Evolutionary conservation across 495 filamentous ascomycete genomes (phyloP).

Genomic region (Aspergillus biplanus): DNA sequence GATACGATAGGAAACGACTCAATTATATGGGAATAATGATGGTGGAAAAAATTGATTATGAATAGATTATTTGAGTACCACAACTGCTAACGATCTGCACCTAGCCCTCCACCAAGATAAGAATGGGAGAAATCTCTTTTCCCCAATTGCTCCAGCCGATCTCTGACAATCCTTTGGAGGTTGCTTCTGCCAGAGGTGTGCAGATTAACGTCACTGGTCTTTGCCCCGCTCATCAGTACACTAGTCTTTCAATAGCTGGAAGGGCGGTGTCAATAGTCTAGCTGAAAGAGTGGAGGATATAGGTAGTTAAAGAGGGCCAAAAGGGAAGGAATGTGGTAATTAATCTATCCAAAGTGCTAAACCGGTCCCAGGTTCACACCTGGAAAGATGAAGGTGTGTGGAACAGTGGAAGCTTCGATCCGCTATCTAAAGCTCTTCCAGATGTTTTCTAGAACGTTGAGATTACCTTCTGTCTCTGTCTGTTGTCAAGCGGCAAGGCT

Average conservation of each 20-base stretch:
- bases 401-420: slow-evolving; percentile 28
- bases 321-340: neutral
- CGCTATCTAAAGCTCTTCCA: slow-evolving; percentile 29
- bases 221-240: neutral
- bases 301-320: neutral
- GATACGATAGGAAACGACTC: neutral
- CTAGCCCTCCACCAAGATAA: neutral
- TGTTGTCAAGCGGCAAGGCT: neutral
- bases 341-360: slow-evolving; percentile 2
- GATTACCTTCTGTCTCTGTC: neutral
- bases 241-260: slow-evolving; percentile 23
- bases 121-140: neutral
- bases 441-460: slow-evolving; percentile 36
- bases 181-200: slow-evolving; percentile 4
- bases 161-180: neutral
- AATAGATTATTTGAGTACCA: neutral
- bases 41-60: neutral
- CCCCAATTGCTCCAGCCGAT: neutral
- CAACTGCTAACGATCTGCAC: neutral
- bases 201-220: slow-evolving; percentile 23
- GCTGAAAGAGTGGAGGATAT: neutral
- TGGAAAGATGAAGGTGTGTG: neutral
- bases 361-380: neutral
- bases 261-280: slow-evolving; percentile 23
- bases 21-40: neutral